Conservation (phyloP, 1,139 yeast genomes). For the Arxiozyma heterogenica region DNA sequence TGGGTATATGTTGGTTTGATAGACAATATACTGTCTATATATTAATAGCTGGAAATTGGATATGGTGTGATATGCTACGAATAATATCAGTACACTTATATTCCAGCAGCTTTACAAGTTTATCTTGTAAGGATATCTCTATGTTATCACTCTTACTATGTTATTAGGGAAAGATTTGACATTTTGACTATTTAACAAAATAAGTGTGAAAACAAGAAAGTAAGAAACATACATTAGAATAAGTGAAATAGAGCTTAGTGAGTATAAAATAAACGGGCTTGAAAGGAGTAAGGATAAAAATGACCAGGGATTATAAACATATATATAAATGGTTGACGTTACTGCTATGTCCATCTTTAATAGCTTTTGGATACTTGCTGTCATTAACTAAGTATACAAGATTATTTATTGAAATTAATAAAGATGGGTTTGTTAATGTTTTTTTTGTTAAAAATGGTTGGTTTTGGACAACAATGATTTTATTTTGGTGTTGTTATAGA, state of each 20-base stretch:
- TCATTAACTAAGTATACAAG: background rate
- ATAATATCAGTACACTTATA: no score
- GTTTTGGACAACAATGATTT: slow-evolving; percentile 71
- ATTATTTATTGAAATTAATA: slow-evolving; percentile 9
- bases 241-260: no score
- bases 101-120: no score
- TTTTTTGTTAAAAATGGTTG: slow-evolving; percentile 82
- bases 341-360: slow-evolving; percentile 24
- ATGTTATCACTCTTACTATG: background rate
- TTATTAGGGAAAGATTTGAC: no score
- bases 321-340: slow-evolving; percentile 9
- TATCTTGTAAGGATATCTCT: no score
- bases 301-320: slow-evolving; percentile 2
- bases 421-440: slow-evolving; percentile 47
- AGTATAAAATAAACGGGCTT: no score
- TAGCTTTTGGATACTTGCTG: slow-evolving; percentile 27
- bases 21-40: no score
- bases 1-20: background rate
- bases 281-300: background rate
- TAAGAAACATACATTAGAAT: no score
- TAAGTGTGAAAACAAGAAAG: background rate
- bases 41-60: no score
- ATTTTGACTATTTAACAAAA: no score
- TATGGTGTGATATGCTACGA: no score
- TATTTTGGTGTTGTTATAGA: slow-evolving; percentile 1